These are phyloP conservation scores for cucumber (Cucumis sativus) DNA, from an alignment of 306 rosid species.

Conservation along the genomic window Cucumber_9930_V3 NC_026659.2:26408001-26408500, in stretches of 20 bases:
- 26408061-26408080: background rate
- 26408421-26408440: background rate
- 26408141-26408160: background rate
- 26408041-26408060: background rate
- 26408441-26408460: background rate
- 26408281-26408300: conserved; percentile 11
- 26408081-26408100: background rate
- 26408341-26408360: background rate
- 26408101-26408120: background rate
- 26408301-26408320: background rate
- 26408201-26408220: background rate
- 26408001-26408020: background rate
- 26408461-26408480: background rate
- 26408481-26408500: background rate
- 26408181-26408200: background rate
- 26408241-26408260: background rate
- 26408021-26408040: background rate
- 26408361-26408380: background rate
- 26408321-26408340: background rate
- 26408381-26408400: background rate
- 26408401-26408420: background rate
- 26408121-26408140: background rate
- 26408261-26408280: background rate
- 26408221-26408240: background rate
- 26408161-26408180: background rate